Base-by-base conservation (phyloP, 345 rosid genomes). In the Tarenaya hassleriana region DNA sequence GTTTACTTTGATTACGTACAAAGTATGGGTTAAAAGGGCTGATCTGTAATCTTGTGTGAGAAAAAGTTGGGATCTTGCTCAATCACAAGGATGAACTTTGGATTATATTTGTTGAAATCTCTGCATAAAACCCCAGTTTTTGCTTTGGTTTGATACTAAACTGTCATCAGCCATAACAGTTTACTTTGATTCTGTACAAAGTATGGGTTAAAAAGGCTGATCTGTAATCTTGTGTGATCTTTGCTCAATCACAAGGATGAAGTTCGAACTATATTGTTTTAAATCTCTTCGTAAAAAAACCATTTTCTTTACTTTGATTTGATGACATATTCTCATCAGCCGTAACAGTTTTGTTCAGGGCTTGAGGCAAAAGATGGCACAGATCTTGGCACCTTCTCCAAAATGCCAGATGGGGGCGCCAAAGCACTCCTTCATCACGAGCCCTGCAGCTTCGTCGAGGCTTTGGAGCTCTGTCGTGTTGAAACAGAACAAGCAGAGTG, bases 401-500 rank as follows among this genome's bases (percentile, higher is more conserved):
- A 85, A 80, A 69, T 84, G 89, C 75, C 98, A 82, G 70, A 74
- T 84, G 77, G 75, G 83, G 59, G 47, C 77, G 39, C 60, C 83
- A 7, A 92, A 74, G 75, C 69, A 56, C 77, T 74, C 87, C 17
- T 51, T 47, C 19, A 46, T 32, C 17, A 61, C 77, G 9, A 67
- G 76, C 40, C 77, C 81, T 62, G 13, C 70, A 67, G 48, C 77
- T 20, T 50, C 80, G 35, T 42, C 76, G 10, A 87, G 79, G 66
- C 53, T 82, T 72, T 81, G 89, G 84, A 73, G 70, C 61, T 75
- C 95, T 35, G 64, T 84, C 19, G 18, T 79, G 61, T 29, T 81
- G 71, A 87, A 79, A 74, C 96, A 78, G 67, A 81, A 70, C 71
- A 84, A 75, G 76, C 83, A 69, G 55, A 79, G 55, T 63, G 79